These are phyloP conservation scores for Senna siamea DNA, from an alignment of 306 rosid species.

Conservation along the genomic window DNA sequence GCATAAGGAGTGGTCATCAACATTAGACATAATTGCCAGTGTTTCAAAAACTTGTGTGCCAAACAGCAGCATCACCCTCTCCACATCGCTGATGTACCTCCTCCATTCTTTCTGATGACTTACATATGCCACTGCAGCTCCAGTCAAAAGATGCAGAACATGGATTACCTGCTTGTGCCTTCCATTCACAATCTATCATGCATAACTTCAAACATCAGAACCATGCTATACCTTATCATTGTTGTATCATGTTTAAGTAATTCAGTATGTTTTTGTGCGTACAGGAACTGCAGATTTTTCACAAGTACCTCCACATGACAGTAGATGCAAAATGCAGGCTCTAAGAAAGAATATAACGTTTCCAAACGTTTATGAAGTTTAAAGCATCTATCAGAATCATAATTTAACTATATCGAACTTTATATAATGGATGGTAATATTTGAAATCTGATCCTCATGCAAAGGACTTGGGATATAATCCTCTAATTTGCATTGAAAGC, in stretches of 20 bases:
- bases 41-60: neutral
- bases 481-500: no score
- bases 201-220: neutral
- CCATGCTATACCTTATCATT: neutral
- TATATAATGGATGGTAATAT: neutral
- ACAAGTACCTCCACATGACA: no score
- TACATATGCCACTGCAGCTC: slow-evolving; percentile 73
- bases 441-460: neutral
- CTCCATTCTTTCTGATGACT: slow-evolving; percentile 51
- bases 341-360: neutral
- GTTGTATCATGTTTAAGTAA: no score
- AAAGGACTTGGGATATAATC: neutral
- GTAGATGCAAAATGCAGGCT: no score
- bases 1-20: neutral
- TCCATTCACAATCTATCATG: slow-evolving; percentile 60
- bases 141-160: slow-evolving; percentile 70
- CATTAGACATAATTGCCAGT: neutral
- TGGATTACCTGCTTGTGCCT: slow-evolving; percentile 49
- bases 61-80: slow-evolving; percentile 44
- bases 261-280: neutral
- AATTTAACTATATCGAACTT: neutral
- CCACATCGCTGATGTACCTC: slow-evolving; percentile 62
- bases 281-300: neutral
- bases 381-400: neutral
- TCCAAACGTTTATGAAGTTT: neutral